These are phyloP conservation scores for Globisporangium cylindrosporum DNA, from an alignment of 352 stramenopile species.

Conservation along the genomic window DNA sequence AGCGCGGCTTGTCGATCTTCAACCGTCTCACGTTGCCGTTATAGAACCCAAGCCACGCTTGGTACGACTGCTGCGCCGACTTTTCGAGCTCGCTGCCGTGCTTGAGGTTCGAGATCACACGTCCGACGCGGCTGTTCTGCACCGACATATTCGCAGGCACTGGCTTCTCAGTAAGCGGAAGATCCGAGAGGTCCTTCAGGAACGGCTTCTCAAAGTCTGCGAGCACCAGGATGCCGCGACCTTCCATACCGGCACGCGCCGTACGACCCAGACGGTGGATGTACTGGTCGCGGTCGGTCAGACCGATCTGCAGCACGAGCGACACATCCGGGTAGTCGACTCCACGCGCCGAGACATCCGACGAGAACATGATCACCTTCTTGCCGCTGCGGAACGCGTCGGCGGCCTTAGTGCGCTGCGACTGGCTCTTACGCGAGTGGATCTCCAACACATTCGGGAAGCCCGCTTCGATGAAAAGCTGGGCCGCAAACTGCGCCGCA, in stretches of 20 bases:
- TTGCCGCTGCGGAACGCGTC: constrained; percentile 88
- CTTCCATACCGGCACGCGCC: constrained; percentile 85
- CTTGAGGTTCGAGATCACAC: constrained; percentile 42
- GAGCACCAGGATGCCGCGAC: constrained; percentile 80
- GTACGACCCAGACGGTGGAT: constrained; percentile 96
- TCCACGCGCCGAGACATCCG: constrained; percentile 93
- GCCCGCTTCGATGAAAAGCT: constrained; percentile 84
- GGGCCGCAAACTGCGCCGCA: constrained; percentile 84
- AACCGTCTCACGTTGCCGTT: constrained; percentile 31
- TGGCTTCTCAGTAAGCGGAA: constrained; percentile 41
- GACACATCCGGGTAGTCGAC: constrained; percentile 96
- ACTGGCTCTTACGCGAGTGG: constrained; percentile 95
- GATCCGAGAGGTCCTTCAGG: constrained; percentile 63
- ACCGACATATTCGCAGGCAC: constrained; percentile 2
- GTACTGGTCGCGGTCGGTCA: constrained; percentile 91
- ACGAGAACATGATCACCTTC: constrained; percentile 92
- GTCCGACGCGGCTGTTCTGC: constrained; percentile 12
- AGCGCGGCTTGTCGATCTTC: constrained; percentile 34
- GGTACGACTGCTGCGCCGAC: constrained; percentile 87
- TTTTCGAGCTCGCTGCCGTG: constrained; percentile 61
- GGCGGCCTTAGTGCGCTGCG: constrained; percentile 80
- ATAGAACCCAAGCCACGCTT: constrained; percentile 96
- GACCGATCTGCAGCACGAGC: constrained; percentile 82
- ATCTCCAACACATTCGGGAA: constrained; percentile 91
- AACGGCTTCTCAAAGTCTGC: constrained; percentile 80